Evolutionary conservation across 2,329 filamentous ascomycete species (phyloP), one percentile per base, ranked within the genome.

Genomic region (Pseudocercospora fijiensis): DNA sequence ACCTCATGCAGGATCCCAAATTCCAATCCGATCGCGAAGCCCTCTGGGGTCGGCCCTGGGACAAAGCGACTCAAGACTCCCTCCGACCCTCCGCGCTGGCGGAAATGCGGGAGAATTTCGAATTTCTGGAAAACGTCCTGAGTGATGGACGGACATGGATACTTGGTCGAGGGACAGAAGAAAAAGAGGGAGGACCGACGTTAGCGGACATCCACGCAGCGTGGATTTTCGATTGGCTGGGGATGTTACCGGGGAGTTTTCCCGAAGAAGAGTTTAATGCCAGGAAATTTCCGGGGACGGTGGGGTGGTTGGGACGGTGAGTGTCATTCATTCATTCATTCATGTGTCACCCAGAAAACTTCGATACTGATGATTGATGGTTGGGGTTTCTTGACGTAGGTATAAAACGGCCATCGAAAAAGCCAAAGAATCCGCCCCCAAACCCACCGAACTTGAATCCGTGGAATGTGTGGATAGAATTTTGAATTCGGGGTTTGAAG

Each of bases 21-120:
- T 91, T 90, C 72, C 74, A 80, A 37, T 83, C 83, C 60, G 90
- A 92, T 76, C 74, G 84, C 30, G 75, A 78, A 57, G 77, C 80
- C 10, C 79, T 81, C 64, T 77, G 76, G 16, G 82, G 82, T 28
- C 11, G 61, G 47, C n/a, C 26, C 22, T 55, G 63, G 56, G 30
- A 57, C 49, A 33, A 47, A 22, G 45, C 59, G 49, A 28, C 53
- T 11, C 28, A 55, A 58, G 56, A 64, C 56, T 56, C 59, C 27
- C 22, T 59, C 24, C 43, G 62, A 41, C 47, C 66, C 11, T 51
- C 61, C 20, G 68, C 60, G 20, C 49, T 69, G 22, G 58, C 65
- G 16, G 62, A 65, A 9, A 56, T 70, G 65, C 60, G 63, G 37
- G 57, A 58, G 4, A 57, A 61, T 16, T 65, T 63, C 27, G 58